Evolutionary conservation across 75 land plant species (phyloP), one percentile per base, ranked within the genome.

Genomic region (Selaginella tamariscina): DNA sequence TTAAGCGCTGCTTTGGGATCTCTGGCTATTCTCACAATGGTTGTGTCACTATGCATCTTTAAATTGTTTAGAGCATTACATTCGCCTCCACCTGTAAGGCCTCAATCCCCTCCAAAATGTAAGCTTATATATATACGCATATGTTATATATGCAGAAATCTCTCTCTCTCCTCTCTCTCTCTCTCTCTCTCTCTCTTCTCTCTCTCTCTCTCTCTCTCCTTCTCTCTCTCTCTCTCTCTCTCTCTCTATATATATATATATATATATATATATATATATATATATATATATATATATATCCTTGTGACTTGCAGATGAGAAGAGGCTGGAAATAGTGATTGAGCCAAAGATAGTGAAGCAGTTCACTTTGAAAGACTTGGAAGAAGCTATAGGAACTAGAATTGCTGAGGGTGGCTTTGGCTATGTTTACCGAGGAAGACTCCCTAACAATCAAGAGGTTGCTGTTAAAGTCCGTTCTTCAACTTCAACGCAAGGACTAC

Each of bases 401-500:
- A 74, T 88, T 9, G 91, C 85, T 24, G 85, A 82, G 67, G 91
- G 91, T 30, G 85, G 87, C 8, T 88, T 82, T 76, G 91, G 91
- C 31, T 65, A 77, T 56, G 91, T 88, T 65, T 88, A 78, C 63
- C 79, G 79, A 56, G 87, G 91, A 0, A 82, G 71, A 55, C 71
- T 88, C 24, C 70, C 74, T 18, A 75, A 88, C 70, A 85, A 83
- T 26, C 78, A 82, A 72, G 85, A 82, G 66, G 84, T 88, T 18
- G 91, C 91, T 22, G 87, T 82, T 30, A 88, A 84, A 68, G 83
- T 84, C 11, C 75, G 81, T 27, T 88, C 87, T 49, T 74, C 83
- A 11, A 79, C 76, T 5, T 84, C 91, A 33, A 77, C 76, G 31
- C 87, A 88, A 72, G 87, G 85, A 75, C 78, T 76, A 31, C 83